phyloP scores from a whole-genome alignment of 371 early-diverging fungal species.

The Lichtheimia hyalospora region DNA sequence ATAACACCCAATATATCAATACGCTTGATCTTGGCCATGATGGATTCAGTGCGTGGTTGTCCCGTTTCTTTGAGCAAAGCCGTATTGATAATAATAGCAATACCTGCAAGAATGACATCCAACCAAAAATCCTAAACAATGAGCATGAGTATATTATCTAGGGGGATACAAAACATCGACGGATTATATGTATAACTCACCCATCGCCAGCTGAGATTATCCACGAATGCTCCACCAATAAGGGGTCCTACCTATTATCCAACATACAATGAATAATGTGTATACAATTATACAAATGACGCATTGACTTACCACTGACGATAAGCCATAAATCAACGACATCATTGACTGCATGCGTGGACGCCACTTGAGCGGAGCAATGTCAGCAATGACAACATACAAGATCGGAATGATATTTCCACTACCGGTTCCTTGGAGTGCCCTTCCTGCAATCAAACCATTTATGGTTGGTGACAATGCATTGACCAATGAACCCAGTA shows the following conservation, averaged over 20 bases:
- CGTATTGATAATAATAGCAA: slow-evolving; percentile 50
- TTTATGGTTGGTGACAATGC: slow-evolving; percentile 51
- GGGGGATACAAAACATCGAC: no score
- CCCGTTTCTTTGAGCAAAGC: slow-evolving; percentile 48
- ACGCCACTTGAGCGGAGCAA: slow-evolving; percentile 62
- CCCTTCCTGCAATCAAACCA: slow-evolving; percentile 69
- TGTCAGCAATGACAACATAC: slow-evolving; percentile 79
- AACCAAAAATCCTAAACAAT: slow-evolving; percentile 61
- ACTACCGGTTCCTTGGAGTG: slow-evolving; percentile 70
- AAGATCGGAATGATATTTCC: slow-evolving; percentile 66
- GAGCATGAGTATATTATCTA: background rate
- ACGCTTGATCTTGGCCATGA: slow-evolving; percentile 54
- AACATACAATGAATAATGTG: no score
- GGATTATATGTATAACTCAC: background rate
- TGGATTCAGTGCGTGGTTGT: slow-evolving; percentile 31
- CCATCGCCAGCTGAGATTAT: slow-evolving; percentile 71
- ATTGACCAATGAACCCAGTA: slow-evolving; percentile 53
- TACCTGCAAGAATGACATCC: slow-evolving; percentile 67
- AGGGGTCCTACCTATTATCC: slow-evolving; percentile 55
- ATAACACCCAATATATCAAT: slow-evolving; percentile 55
- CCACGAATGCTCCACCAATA: slow-evolving; percentile 67
- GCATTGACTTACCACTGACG: slow-evolving; percentile 40
- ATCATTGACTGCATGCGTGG: slow-evolving; percentile 63
- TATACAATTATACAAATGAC: no score
- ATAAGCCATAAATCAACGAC: slow-evolving; percentile 63